These are phyloP conservation scores for Ananas comosus DNA, from an alignment of 176 grass and related monocot species.

Conservation along the genomic window DNA sequence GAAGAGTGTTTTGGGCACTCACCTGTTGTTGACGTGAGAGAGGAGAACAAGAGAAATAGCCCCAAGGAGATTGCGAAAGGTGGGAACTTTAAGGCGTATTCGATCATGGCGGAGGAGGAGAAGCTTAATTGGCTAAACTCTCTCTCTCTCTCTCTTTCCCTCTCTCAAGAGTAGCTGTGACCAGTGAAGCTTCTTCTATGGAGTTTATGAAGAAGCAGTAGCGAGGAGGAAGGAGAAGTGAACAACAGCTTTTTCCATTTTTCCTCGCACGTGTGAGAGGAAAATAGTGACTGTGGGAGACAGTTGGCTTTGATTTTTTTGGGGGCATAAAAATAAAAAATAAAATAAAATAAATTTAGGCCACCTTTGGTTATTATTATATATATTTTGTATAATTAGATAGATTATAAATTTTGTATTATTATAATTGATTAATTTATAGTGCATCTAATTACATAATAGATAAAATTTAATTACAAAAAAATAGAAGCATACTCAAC, in stretches of 20 bases:
- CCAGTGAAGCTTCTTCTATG: too few species aligned
- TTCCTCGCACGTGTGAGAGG: neutral
- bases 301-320: neutral
- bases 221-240: neutral
- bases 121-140: neutral
- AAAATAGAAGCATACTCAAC: too few species aligned
- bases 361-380: too few species aligned
- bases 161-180: too few species aligned
- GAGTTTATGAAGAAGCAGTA: neutral
- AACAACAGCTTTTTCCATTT: neutral
- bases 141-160: neutral
- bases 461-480: too few species aligned
- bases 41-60: constrained; percentile 19
- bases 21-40: constrained; percentile 16
- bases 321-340: neutral
- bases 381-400: too few species aligned
- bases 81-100: constrained; percentile 17
- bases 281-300: neutral
- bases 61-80: constrained; percentile 17
- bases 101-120: constrained; percentile 1
- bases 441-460: too few species aligned
- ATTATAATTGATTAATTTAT: too few species aligned
- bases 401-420: too few species aligned
- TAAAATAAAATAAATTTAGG: too few species aligned
- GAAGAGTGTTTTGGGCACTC: neutral